Evolutionary conservation across 108 stramenopile species (phyloP), one percentile per base, ranked within the genome.

Genomic region (Discostella stelligeroides): DNA sequence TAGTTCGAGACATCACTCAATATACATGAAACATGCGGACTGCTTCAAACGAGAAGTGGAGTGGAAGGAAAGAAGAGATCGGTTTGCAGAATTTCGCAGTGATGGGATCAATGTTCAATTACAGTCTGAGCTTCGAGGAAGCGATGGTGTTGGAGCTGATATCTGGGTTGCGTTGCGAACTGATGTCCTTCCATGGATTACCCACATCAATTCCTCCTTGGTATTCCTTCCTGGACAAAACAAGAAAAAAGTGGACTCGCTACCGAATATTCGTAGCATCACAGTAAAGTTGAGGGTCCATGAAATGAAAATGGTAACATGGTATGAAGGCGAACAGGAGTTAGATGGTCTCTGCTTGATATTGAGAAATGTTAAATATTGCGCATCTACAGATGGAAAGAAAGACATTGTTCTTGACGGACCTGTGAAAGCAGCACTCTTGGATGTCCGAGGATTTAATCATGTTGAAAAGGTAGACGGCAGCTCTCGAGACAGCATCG

Each of bases 181-280:
- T n/a, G 83, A 84, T 28, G 76, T 82, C 6, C 67, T 84, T 29
- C 83, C 83, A 11, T 84, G 83, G 83, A 72, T 84, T 27, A 76
- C 76, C 51, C 83, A 84, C 59, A 28, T 79, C 28, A 74, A 63
- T 60, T 63, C 79, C 42, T 71, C 68, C 38, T 67, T 56, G 45
- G 24, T 12, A 53, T 40, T 34, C 13, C 54, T 71, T 39, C 25
- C 75, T 11, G 11, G 45, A 45, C 21, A 20, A 8, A 45, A 69
- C 37, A 54, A 53, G 46, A 27, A 38, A 9, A 62, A 61, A 23
- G n/a, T 57, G 11, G 56, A 73, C n/a, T 43, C 75, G 10, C 53
- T 77, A 12, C 80, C 80, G 4, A 54, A 23, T n/a, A 46, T 81
- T 60, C 57, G 54, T 25, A 43, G 51, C 51, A 37, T 84, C 5